phyloP scores from a whole-genome alignment of 192 early-diverging fungal species.

The Phlyctochytrium planicorne region DNA sequence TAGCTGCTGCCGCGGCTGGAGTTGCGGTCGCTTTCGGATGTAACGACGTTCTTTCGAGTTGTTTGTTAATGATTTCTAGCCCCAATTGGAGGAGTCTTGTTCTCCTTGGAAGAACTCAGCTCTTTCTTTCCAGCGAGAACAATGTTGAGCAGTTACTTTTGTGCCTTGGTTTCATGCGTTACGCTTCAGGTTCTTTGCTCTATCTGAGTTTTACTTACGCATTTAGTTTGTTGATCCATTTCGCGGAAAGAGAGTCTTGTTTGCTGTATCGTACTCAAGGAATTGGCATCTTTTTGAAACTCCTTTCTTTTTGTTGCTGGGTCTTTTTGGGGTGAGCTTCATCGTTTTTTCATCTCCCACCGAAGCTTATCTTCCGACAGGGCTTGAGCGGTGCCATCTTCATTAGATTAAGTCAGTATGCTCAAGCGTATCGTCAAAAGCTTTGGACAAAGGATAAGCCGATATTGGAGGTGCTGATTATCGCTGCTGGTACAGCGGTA shows the following conservation, averaged over 20 bases:
- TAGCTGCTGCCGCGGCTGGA: constrained; percentile 86
- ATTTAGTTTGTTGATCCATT: constrained; percentile 65
- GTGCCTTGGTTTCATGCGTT: constrained; percentile 85
- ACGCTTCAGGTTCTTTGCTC: constrained; percentile 64
- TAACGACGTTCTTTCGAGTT: constrained; percentile 9
- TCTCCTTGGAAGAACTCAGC: constrained; percentile 89
- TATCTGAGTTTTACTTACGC: neutral
- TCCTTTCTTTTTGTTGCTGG: constrained; percentile 78
- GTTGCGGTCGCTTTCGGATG: constrained; percentile 91
- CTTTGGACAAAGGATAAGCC: constrained; percentile 68
- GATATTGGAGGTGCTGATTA: constrained; percentile 69
- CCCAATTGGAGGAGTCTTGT: constrained; percentile 94
- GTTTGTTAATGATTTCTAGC: constrained; percentile 41
- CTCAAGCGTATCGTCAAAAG: constrained; percentile 71
- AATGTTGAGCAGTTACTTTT: constrained; percentile 93
- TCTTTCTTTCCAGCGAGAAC: constrained; percentile 93
- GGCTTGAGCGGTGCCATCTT: constrained; percentile 85
- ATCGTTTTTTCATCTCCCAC: constrained; percentile 7
- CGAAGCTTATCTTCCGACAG: too few relatives aligned
- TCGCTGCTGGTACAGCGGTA: constrained; percentile 70
- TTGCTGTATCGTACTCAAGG: constrained; percentile 82
- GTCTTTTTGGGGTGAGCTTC: constrained; percentile 66
- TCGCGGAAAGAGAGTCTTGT: constrained; percentile 52
- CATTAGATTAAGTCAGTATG: constrained; percentile 66
- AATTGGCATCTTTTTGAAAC: constrained; percentile 94